phyloP scores from a whole-genome alignment of 345 rosid species.

The Salix exigua region DNA sequence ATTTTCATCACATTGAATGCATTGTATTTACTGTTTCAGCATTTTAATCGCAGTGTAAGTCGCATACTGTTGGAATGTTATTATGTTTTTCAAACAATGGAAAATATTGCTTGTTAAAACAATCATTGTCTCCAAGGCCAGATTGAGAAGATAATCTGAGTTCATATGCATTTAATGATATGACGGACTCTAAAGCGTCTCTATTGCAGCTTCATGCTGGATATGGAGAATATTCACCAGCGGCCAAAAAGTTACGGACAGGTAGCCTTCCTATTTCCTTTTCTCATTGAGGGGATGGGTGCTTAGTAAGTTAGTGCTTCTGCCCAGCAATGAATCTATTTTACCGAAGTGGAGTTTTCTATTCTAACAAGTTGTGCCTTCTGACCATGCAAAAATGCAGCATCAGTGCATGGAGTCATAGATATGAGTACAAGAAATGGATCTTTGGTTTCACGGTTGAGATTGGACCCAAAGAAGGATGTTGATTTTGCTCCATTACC shows the following conservation, averaged over 20 bases:
- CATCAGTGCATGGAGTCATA: slow-evolving; percentile 38
- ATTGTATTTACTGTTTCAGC: not conserved
- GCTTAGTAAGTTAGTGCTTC: not conserved
- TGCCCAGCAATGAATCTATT: not conserved
- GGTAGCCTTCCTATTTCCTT: slow-evolving; percentile 24
- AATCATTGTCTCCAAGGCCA: not conserved
- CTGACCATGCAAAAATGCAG: slow-evolving; percentile 32
- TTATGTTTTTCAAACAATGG: not conserved
- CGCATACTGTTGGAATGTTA: not conserved
- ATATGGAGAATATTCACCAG: slow-evolving; percentile 46
- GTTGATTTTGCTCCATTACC: slow-evolving; percentile 74
- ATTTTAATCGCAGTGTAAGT: not conserved
- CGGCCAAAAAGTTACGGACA: slow-evolving; percentile 46
- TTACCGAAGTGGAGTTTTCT: not conserved
- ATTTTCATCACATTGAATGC: not conserved
- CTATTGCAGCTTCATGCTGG: slow-evolving; percentile 81
- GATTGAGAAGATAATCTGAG: not conserved
- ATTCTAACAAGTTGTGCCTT: not conserved
- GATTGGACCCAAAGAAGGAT: slow-evolving; percentile 66
- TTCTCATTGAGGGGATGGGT: not conserved
- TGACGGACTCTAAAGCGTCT: slow-evolving; percentile 2
- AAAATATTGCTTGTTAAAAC: not conserved
- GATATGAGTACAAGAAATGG: slow-evolving; percentile 40
- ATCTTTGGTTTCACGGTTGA: slow-evolving; percentile 77
- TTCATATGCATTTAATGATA: not conserved